These are phyloP conservation scores for Corchorus olitorius DNA, from an alignment of 345 rosid genomes.

Conservation along the genomic window DNA sequence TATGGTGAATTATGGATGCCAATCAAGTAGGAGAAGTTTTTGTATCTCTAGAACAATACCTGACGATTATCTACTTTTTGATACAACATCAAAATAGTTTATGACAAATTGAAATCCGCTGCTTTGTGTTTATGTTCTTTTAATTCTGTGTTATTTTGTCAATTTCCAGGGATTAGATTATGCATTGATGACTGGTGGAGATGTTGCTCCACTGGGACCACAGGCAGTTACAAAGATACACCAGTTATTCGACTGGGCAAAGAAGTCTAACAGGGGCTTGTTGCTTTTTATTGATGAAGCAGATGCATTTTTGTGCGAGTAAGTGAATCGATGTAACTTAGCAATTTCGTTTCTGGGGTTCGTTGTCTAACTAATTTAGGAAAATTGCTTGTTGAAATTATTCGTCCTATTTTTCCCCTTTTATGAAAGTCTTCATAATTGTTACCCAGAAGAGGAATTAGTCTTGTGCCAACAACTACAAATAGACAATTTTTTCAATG, in stretches of 20 bases:
- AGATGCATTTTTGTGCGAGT: constrained; percentile 99
- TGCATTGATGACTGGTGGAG: constrained; percentile 99
- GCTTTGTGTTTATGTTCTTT: neutral
- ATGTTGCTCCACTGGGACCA: constrained; percentile 96
- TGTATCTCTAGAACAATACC: neutral
- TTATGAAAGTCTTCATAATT: neutral
- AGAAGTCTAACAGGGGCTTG: constrained; percentile 85
- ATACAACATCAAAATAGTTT: neutral
- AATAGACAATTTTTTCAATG: neutral
- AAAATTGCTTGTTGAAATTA: neutral
- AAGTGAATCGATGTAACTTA: constrained; percentile 34
- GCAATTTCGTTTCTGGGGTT: neutral
- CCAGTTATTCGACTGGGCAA: constrained; percentile 94
- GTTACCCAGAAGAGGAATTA: neutral
- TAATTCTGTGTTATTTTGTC: constrained; percentile 20
- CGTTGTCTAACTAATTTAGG: neutral
- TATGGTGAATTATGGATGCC: neutral
- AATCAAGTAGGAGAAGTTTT: neutral
- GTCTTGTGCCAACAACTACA: neutral
- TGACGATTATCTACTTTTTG: neutral
- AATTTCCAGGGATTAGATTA: constrained; percentile 86
- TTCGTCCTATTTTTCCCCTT: neutral
- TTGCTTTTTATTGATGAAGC: constrained; percentile 97
- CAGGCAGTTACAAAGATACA: constrained; percentile 99
- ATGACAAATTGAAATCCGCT: neutral